A percentile compares a stretch with the other conserved stretches of the same genome.
Conservation (phyloP, 2,329 filamentous ascomycete genomes). For the Colletotrichum filicis region DNA sequence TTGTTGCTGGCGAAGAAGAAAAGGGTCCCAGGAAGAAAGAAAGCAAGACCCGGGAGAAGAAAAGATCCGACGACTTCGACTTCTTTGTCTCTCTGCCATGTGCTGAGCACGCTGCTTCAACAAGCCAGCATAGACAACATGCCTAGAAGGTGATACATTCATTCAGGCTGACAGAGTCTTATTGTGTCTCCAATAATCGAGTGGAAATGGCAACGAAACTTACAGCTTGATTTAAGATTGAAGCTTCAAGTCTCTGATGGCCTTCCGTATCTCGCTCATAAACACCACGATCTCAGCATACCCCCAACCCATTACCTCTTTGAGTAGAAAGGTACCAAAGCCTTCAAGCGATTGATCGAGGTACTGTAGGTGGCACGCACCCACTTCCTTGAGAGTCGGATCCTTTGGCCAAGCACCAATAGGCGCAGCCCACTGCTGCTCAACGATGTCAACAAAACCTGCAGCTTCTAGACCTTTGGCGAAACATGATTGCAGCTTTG, state of each 20-base stretch:
- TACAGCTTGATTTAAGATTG: too few relatives aligned
- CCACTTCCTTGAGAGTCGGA: constrained; percentile 26
- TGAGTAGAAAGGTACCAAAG: constrained; percentile 41
- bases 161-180: too few relatives aligned
- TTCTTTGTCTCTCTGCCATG: constrained; percentile 22
- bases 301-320: constrained; percentile 43
- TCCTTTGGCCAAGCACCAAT: constrained; percentile 34
- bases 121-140: background rate
- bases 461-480: constrained; percentile 37
- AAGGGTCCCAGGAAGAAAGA: background rate
- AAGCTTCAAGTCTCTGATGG: background rate
- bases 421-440: constrained; percentile 35
- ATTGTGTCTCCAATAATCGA: too few relatives aligned
- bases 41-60: background rate
- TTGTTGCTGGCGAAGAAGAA: constrained; percentile 23
- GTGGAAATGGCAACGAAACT: too few relatives aligned
- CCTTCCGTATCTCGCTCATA: constrained; percentile 36
- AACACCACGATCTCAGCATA: constrained; percentile 41
- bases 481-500: constrained; percentile 38
- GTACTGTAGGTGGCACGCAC: constrained; percentile 36
- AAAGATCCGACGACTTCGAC: background rate
- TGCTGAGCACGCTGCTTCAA: background rate
- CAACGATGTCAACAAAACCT: constrained; percentile 38
- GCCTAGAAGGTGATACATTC: too few relatives aligned
- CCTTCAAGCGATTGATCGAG: constrained; percentile 41